These are phyloP conservation scores for Remersonia thermophila DNA, from an alignment of 2,329 filamentous ascomycete species.

Conservation along the genomic window DNA sequence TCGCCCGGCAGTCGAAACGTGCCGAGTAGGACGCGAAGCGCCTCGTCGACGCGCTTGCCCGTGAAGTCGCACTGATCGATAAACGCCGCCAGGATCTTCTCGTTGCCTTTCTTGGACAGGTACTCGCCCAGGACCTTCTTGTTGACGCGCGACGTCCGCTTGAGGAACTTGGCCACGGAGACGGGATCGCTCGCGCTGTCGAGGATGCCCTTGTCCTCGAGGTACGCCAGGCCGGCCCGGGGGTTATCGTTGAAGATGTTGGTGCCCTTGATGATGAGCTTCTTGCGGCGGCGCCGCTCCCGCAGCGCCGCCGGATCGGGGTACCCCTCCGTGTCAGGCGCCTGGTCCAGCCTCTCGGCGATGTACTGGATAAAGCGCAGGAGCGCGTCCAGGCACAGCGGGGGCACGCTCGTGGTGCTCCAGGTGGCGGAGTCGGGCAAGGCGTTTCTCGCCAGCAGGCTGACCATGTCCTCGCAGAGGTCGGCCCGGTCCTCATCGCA, in stretches of 20 bases:
- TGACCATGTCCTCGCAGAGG: conserved; percentile 90
- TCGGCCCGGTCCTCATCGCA: conserved; percentile 86
- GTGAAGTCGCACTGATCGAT: conserved; percentile 79
- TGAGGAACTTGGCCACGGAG: conserved; percentile 77
- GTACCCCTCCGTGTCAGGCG: conserved; percentile 49
- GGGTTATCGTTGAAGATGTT: conserved; percentile 92
- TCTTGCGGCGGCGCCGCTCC: conserved; percentile 68
- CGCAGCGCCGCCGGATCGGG: conserved; percentile 53
- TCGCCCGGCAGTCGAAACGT: conserved; percentile 91
- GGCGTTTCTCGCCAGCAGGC: conserved; percentile 82
- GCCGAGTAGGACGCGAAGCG: conserved; percentile 73
- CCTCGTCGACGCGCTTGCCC: conserved; percentile 80
- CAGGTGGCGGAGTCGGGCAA: conserved; percentile 95
- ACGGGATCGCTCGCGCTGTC: conserved; percentile 58
- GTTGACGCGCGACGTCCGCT: conserved; percentile 74
- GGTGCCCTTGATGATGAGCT: conserved; percentile 75
- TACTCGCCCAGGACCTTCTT: conserved; percentile 89
- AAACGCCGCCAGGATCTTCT: conserved; percentile 72
- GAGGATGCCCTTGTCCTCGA: conserved; percentile 79
- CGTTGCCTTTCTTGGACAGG: conserved; percentile 81
- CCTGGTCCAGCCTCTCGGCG: conserved; percentile 68
- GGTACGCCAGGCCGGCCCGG: conserved; percentile 74
- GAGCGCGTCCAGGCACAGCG: conserved; percentile 82
- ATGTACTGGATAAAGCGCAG: conserved; percentile 87
- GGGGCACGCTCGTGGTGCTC: conserved; percentile 97